Percentiles rank a stretch among this genome's conserved stretches.
These are phyloP conservation scores for Pulveroboletus sp. DNA, from an alignment of 768 basidiomycete species.

Conservation along the genomic window DNA sequence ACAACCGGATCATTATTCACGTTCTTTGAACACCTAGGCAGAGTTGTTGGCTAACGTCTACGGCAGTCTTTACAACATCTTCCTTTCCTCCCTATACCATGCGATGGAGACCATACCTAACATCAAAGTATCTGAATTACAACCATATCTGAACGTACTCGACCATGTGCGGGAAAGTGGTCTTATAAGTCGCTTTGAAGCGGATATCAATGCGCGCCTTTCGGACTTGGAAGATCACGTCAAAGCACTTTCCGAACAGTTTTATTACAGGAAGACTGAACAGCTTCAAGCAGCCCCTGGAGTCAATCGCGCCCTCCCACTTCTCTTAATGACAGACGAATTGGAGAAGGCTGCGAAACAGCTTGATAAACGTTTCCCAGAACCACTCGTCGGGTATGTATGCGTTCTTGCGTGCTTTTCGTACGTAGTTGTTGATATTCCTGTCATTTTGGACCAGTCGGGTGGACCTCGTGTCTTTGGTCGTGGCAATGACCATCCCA, in stretches of 20 bases:
- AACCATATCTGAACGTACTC: constrained; percentile 61
- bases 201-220: constrained; percentile 66
- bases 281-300: constrained; percentile 67
- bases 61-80: constrained; percentile 77
- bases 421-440: neutral
- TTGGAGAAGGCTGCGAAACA: constrained; percentile 81
- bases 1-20: constrained; percentile 3
- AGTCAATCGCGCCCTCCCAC: constrained; percentile 75
- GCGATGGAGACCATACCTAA: constrained; percentile 72
- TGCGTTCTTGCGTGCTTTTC: neutral
- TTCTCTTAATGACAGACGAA: constrained; percentile 83
- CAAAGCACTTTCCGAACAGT: constrained; percentile 53
- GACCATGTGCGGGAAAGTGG: constrained; percentile 67
- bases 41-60: constrained; percentile 68
- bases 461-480: constrained; percentile 71
- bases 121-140: constrained; percentile 67
- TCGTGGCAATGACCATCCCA: constrained; percentile 66
- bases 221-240: constrained; percentile 65
- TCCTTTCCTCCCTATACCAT: constrained; percentile 82
- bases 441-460: constrained; percentile 42
- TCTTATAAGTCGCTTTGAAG: constrained; percentile 66
- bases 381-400: constrained; percentile 73
- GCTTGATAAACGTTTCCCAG: constrained; percentile 83
- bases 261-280: constrained; percentile 59
- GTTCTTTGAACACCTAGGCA: constrained; percentile 37